Percentiles rank a stretch among this genome's conserved stretches.
Conservation (phyloP, 495 filamentous ascomycete species). For the Staphylotrichum tortipilum region DNA sequence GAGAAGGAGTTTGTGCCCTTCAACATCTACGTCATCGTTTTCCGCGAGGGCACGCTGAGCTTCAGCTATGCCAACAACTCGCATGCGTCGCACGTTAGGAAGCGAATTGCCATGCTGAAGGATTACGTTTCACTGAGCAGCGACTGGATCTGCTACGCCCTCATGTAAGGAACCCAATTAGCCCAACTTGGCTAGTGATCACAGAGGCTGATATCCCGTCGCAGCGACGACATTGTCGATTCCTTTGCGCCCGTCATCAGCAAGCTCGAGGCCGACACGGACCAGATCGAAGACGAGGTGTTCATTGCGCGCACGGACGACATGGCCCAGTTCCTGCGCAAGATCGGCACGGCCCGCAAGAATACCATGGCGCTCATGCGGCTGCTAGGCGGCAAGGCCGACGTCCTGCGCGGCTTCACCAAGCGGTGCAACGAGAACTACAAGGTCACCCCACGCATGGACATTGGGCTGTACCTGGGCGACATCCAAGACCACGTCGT, state of each 20-base stretch:
- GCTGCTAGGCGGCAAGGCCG: slow-evolving; percentile 88
- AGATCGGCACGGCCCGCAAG: slow-evolving; percentile 84
- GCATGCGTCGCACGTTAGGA: slow-evolving; percentile 79
- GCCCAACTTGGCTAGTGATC: not conserved
- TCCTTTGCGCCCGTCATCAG: slow-evolving; percentile 83
- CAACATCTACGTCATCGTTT: slow-evolving; percentile 94
- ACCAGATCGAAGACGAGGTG: slow-evolving; percentile 88
- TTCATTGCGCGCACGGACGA: slow-evolving; percentile 86
- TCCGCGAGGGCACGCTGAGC: slow-evolving; percentile 88
- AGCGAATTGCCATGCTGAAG: slow-evolving; percentile 82
- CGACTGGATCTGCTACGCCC: slow-evolving; percentile 98
- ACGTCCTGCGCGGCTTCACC: slow-evolving; percentile 93
- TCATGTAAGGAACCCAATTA: slow-evolving; percentile 58
- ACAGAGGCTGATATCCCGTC: slow-evolving; percentile 17
- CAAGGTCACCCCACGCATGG: slow-evolving; percentile 83
- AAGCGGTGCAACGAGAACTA: slow-evolving; percentile 98
- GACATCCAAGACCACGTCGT: slow-evolving; percentile 99
- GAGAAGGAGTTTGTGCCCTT: slow-evolving; percentile 79
- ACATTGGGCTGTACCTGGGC: slow-evolving; percentile 90
- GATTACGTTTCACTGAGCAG: slow-evolving; percentile 88
- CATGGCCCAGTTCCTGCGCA: slow-evolving; percentile 72
- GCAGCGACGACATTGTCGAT: slow-evolving; percentile 92
- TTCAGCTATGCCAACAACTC: slow-evolving; percentile 81
- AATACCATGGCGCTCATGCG: slow-evolving; percentile 91
- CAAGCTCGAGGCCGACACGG: slow-evolving; percentile 77